phyloP scores from a whole-genome alignment of 768 basidiomycete species.

The Tricholoma bakamatsutake region DNA sequence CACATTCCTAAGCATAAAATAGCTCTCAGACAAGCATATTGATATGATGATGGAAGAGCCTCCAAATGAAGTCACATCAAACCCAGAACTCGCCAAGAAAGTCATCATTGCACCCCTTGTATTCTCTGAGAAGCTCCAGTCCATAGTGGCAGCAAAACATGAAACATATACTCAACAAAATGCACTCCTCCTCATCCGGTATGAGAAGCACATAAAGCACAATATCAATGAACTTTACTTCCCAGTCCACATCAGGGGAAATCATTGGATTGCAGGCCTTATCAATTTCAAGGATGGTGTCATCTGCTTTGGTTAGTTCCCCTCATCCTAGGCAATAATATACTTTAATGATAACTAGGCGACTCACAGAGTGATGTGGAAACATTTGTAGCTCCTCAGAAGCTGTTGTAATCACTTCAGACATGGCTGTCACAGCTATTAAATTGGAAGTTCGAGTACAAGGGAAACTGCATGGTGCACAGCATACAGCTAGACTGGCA shows the following conservation, averaged over 20 bases:
- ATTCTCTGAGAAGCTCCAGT: conserved; percentile 3
- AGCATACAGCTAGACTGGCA: conserved; percentile 3
- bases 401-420: conserved; percentile 1
- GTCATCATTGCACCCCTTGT: not conserved
- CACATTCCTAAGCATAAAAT: not conserved
- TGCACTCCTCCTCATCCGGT: not conserved
- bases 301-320: conserved; percentile 10
- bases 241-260: too few relatives aligned
- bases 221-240: too few relatives aligned
- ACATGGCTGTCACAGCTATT: conserved; percentile 2
- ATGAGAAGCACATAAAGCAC: conserved; percentile 1
- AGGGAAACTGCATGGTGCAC: conserved; percentile 1
- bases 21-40: conserved; percentile 3
- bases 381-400: not conserved
- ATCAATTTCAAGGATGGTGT: conserved; percentile 10
- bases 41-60: conserved; percentile 3
- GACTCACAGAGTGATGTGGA: not conserved
- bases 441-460: not conserved
- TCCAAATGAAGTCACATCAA: not conserved
- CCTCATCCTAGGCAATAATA: not conserved
- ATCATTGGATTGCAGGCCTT: not conserved
- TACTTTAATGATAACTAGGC: not conserved
- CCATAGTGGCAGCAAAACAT: not conserved
- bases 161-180: not conserved
- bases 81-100: not conserved